These are phyloP conservation scores for Leccinum obscurum DNA, from an alignment of 768 basidiomycete genomes.

Conservation along the genomic window DNA sequence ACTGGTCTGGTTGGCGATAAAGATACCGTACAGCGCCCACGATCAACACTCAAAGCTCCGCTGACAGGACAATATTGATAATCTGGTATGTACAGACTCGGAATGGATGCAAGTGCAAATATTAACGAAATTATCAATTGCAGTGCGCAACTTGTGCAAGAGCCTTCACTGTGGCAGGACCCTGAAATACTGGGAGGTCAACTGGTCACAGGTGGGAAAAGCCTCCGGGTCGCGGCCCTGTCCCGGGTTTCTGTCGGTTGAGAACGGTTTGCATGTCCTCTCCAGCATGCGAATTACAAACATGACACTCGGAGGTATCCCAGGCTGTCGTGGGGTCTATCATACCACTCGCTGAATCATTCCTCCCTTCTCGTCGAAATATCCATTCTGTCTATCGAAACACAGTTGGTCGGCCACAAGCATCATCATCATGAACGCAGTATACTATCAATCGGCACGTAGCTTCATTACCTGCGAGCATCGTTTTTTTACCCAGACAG, in stretches of 20 bases:
- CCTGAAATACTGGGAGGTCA: too few species aligned
- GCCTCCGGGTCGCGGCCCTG: not conserved
- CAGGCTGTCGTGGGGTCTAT: constrained; percentile 10
- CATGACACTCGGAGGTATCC: constrained; percentile 2
- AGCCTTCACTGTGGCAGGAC: not conserved
- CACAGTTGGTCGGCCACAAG: not conserved
- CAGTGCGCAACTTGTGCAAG: not conserved
- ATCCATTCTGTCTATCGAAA: too few species aligned
- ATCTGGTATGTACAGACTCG: not conserved
- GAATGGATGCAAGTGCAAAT: not conserved
- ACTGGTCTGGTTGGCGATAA: too few species aligned
- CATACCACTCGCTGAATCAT: not conserved
- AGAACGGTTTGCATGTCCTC: not conserved
- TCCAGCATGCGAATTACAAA: not conserved
- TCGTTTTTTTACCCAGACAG: not conserved
- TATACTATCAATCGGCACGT: constrained; percentile 45
- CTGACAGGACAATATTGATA: not conserved
- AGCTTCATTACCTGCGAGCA: constrained; percentile 4
- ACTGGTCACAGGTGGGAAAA: not conserved
- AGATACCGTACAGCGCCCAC: too few species aligned
- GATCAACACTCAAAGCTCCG: too few species aligned
- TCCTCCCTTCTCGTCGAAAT: not conserved
- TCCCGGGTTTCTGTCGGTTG: not conserved
- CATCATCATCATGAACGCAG: constrained; percentile 43
- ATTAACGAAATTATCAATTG: not conserved